phyloP scores from a whole-genome alignment of 495 filamentous ascomycete genomes.

The Cercophora scortea region DNA sequence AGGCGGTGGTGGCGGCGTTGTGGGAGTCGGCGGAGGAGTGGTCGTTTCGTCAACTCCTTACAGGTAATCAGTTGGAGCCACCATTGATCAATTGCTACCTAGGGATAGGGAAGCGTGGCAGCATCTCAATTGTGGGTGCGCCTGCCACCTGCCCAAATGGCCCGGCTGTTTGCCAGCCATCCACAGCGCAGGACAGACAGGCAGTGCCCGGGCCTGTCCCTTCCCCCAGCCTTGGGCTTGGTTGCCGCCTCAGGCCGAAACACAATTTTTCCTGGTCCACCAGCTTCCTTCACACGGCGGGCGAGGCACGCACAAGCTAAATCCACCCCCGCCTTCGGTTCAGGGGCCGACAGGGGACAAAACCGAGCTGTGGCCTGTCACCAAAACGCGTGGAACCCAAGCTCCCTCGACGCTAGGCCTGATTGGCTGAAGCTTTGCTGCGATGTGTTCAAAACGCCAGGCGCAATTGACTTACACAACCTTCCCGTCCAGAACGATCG shows the following conservation, averaged over 20 bases:
- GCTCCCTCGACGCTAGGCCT: conserved; percentile 10
- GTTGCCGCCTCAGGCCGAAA: conserved; percentile 19
- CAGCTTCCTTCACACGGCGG: background rate
- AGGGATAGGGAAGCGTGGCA: conserved; percentile 22
- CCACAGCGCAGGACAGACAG: too few relatives aligned
- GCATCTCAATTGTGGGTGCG: conserved; percentile 28
- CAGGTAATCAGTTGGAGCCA: conserved; percentile 6
- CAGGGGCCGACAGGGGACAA: too few relatives aligned
- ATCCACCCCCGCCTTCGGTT: background rate
- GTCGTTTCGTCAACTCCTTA: background rate
- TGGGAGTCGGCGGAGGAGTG: conserved; percentile 2
- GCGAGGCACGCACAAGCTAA: background rate
- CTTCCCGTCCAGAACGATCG: background rate
- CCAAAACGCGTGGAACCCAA: background rate
- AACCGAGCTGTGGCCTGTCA: background rate
- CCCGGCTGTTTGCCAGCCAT: too few relatives aligned
- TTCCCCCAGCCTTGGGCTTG: conserved; percentile 9
- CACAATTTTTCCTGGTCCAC: conserved; percentile 28
- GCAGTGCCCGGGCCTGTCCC: background rate
- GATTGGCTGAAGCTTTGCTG: conserved; percentile 12
- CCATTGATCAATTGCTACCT: conserved; percentile 20
- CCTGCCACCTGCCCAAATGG: background rate
- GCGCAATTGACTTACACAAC: background rate
- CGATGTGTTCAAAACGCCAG: conserved; percentile 13
- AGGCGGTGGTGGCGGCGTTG: background rate